Base-by-base conservation (phyloP, 2,329 filamentous ascomycete genomes). In the Ophiostoma triangulosporum region DNA sequence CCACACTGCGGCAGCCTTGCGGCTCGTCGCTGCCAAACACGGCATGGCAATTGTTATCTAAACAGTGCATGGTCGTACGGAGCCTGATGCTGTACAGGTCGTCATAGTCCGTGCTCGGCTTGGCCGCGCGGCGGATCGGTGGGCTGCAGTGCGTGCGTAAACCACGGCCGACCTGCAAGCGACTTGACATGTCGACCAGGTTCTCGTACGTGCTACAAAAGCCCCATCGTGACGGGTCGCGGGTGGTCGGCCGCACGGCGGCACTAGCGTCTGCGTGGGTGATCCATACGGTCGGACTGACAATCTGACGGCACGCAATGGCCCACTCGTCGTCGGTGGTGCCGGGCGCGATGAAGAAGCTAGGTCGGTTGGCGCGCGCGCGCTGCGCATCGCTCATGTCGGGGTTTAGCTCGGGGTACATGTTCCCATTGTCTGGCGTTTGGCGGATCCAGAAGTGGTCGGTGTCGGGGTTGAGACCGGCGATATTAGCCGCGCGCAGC, bases 241-340 rank as follows among this genome's bases (percentile, higher is more conserved):
- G 8, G 4, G 14, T 8, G 5, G 20, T 22, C 20, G 20, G 38
- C 20, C 9, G 9, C 20, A 43, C 20, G 12, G 38, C 38, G 15
- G 20, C 9, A 24, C 12, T 24, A 17, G 11, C 5, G 12, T 43
- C 20, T 14, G 45, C 33, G 22, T 26, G 27, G 4, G 15, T 9
- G 2, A 53, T 29, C 51, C 51, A 53, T 24, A 51, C 7, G 2
- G 36, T 50, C 14, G 48, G 48, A 5, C 32, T 31, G 26, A 54
- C 27, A n/a, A 36, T 32, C 22, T 50, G 48, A 11, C 17, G 9
- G 32, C 48, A 33, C 22, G 54, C 50, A 3, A 45, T 6, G 8
- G 27, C 2, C 56, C 56, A 57, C 26, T 53, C 46, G 20, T 20
- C 24, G 15, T 56, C 31, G 5, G 20, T n/a, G 15, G 43, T 29